Evolutionary conservation across 1,284 basidiomycete genomes (phyloP), one percentile per base, ranked within the genome.

Genomic region (Ustilago shanxiensis): DNA sequence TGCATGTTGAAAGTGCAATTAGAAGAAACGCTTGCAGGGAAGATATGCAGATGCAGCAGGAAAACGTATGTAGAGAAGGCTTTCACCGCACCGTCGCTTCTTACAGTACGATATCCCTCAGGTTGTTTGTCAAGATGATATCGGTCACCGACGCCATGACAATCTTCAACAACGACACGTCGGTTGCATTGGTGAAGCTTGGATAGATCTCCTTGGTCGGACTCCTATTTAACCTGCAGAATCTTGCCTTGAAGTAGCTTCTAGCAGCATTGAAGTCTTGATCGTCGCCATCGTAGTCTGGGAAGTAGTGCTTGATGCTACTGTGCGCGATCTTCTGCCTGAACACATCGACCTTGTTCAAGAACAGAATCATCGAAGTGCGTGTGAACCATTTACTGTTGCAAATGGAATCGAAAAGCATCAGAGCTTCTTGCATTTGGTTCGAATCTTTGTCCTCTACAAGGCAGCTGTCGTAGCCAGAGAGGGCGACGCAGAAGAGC

Each of bases 391-490:
- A 94, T 80, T 94, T 90, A 45, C 93, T 95, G 87, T 98, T 98
- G 88, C 93, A 95, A 88, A 98, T 96, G 49, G 93, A 95, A 83
- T 95, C 94, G 91, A 94, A 97, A 53, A 97, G 93, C 55, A 94
- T 93, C 90, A 97, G 91, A 0, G 95, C 93, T 82, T 96, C 95
- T 87, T 95, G 92, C 94, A 97, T 96, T 91, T 93, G 94, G 87
- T 94, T 95, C 79, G 93, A 93, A 84, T 94, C 92, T 87, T 91
- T 92, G 86, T 98, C 95, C 87, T 98, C 95, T 59, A 96, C 92
- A 52, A 98, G 88, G 87, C 94, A 95, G 82, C 95, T 93, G 85
- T 98, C 95, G 85, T 94, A 95, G 58, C 94, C 94, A 79, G 91
- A 93, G 73, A 95, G 87, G 73, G 92, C 93, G 77, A 94, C 93